Conservation (phyloP, 257 asterid genomes). For the Penstemon barbatus region DNA sequence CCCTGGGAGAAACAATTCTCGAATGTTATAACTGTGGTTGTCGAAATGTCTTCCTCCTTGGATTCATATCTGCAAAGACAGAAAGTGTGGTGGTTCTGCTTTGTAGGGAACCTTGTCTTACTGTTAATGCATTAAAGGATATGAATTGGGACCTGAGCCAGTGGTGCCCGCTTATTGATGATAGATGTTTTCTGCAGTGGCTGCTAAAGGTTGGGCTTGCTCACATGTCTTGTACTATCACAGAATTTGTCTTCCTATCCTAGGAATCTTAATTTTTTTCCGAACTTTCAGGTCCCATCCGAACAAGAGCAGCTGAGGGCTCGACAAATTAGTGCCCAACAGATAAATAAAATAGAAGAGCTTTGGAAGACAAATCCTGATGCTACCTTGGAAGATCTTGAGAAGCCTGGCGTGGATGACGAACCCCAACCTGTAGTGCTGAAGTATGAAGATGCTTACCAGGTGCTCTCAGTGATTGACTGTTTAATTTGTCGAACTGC, state of each 20-base stretch:
- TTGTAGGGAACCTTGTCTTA: conserved; percentile 96
- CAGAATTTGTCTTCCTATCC: conserved; percentile 9
- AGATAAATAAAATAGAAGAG: conserved; percentile 97
- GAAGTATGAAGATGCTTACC: conserved; percentile 99
- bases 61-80: conserved; percentile 96
- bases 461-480: conserved; percentile 48
- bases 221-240: conserved; percentile 10
- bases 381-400: conserved; percentile 96
- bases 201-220: conserved; percentile 69
- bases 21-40: conserved; percentile 99
- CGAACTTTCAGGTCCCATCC: conserved; percentile 72
- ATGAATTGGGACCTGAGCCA: conserved; percentile 99
- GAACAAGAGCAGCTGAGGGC: conserved; percentile 99
- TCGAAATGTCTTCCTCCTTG: conserved; percentile 93
- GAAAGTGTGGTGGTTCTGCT: conserved; percentile 98
- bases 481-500: conserved; percentile 15
- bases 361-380: conserved; percentile 99
- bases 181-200: conserved; percentile 98
- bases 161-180: conserved; percentile 99
- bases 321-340: conserved; percentile 97
- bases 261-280: conserved; percentile 28
- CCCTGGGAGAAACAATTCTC: conserved; percentile 92
- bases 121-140: conserved; percentile 88
- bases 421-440: conserved; percentile 92
- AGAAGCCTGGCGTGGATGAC: conserved; percentile 99